Base-by-base conservation (phyloP, 768 basidiomycete species). In the Suillus brevipes region DNA sequence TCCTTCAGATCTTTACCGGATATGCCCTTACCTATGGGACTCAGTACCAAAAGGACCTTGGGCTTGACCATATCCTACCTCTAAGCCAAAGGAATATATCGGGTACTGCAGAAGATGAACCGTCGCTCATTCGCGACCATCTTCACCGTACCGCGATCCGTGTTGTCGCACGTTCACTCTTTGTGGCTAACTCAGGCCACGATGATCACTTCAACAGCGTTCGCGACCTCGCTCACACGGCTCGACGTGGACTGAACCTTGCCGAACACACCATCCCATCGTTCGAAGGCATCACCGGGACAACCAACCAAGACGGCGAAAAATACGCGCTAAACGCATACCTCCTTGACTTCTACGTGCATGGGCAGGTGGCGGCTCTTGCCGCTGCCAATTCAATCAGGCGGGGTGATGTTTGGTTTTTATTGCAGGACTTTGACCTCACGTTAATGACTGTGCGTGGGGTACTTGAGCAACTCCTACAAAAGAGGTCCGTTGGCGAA, bases 101-200 rank as follows among this genome's bases (percentile, higher is more conserved):
- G 5, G 65, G 69, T 67, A 61, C 49, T 4, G 62, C 70, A 1
- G 47, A 59, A 28, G 60, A 61, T 25, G 43, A 38, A 60, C 45
- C 34, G 40, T 37, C 59, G 2, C 28, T 47, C 14, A 65, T 78
- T 1, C 69, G 65, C 4, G 37, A 64, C 4, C 72, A 81, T 65
- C 77, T 89, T 45, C 70, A 74, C 1, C 65, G 75, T 1, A 80
- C 79, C 0, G 76, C 82, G 8, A 72, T 81, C n/a, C 68, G 40
- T 0, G 75, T 82, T 31, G 69, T 76, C 1, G 81, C 79, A 36
- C 84, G 89, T 10, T 91, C 89, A 1, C 68, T 78, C 6, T 91
- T 90, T 67, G 88, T 87, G 8, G 87, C 89, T 0, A 88, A 82
- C 63, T 91, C 90, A 0, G 89, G 90, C 0, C 87, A 87, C 61